phyloP scores from a whole-genome alignment of 441 rosid genomes.

The Populus hybrid region DNA sequence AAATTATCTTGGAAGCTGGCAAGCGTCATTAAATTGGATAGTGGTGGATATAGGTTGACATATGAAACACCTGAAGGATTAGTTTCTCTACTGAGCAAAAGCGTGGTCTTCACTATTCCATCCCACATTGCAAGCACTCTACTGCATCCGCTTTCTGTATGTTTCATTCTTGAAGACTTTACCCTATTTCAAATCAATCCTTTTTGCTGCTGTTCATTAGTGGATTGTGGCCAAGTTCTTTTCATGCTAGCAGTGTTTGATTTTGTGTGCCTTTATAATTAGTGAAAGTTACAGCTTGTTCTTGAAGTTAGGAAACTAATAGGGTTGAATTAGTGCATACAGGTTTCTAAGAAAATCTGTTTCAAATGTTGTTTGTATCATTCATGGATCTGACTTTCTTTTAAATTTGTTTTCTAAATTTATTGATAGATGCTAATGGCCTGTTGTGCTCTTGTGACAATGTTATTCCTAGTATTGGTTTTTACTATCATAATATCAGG shows the following conservation, averaged over 20 bases:
- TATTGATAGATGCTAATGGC: neutral
- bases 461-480: neutral
- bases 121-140: slow-evolving; percentile 77
- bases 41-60: slow-evolving; percentile 56
- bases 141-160: slow-evolving; percentile 74
- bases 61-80: slow-evolving; percentile 88
- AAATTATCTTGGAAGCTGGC: slow-evolving; percentile 82
- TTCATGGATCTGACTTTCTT: neutral
- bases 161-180: slow-evolving; percentile 26
- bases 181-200: neutral
- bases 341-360: neutral
- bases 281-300: neutral
- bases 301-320: neutral
- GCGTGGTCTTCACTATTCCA: slow-evolving; percentile 80
- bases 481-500: neutral
- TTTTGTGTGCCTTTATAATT: neutral
- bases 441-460: neutral
- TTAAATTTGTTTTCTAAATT: neutral
- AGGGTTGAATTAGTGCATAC: neutral
- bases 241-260: slow-evolving; percentile 1
- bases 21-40: slow-evolving; percentile 52
- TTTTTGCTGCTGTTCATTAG: neutral
- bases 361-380: neutral
- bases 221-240: neutral
- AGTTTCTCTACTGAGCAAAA: slow-evolving; percentile 66